phyloP scores from a whole-genome alignment of 2,329 filamentous ascomycete species.

The Orbilia blumenaviensis region DNA sequence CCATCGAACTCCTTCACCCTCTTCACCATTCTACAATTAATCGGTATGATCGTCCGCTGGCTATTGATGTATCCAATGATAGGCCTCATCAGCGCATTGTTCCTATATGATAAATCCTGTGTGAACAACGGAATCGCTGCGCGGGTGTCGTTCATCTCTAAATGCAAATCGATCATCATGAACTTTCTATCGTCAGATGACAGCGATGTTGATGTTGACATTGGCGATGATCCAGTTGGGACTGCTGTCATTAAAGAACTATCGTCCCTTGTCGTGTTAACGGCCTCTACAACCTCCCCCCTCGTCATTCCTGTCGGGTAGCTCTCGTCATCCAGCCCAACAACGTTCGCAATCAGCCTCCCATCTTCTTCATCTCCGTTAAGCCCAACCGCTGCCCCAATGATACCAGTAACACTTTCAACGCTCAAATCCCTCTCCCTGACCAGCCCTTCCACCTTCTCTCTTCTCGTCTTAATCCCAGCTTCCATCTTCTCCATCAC shows the following conservation, averaged over 20 bases:
- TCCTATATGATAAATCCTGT: conserved; percentile 89
- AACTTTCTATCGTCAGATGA: conserved; percentile 44
- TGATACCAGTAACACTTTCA: conserved; percentile 39
- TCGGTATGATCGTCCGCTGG: conserved; percentile 91
- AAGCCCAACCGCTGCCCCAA: conserved; percentile 39
- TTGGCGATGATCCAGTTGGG: not conserved
- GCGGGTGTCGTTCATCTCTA: conserved; percentile 93
- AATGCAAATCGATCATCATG: conserved; percentile 89
- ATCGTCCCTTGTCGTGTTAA: not conserved
- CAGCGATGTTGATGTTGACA: conserved; percentile 2
- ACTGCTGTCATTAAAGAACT: not conserved
- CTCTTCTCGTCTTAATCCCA: conserved; percentile 70
- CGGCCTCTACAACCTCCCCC: conserved; percentile 18
- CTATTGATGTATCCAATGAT: conserved; percentile 99
- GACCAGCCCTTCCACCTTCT: conserved; percentile 40
- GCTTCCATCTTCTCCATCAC: conserved; percentile 97
- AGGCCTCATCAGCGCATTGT: conserved; percentile 90
- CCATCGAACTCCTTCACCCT: conserved; percentile 88
- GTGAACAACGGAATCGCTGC: conserved; percentile 93
- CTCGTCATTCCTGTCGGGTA: conserved; percentile 20
- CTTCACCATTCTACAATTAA: conserved; percentile 94
- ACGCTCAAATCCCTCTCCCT: conserved; percentile 25
- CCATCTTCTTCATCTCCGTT: conserved; percentile 19
- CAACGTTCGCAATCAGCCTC: not conserved
- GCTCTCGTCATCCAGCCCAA: conserved; percentile 6